Evolutionary conservation across 2,329 filamentous ascomycete genomes (phyloP), one percentile per base, ranked within the genome.

Genomic region (Colletotrichum lentis): DNA sequence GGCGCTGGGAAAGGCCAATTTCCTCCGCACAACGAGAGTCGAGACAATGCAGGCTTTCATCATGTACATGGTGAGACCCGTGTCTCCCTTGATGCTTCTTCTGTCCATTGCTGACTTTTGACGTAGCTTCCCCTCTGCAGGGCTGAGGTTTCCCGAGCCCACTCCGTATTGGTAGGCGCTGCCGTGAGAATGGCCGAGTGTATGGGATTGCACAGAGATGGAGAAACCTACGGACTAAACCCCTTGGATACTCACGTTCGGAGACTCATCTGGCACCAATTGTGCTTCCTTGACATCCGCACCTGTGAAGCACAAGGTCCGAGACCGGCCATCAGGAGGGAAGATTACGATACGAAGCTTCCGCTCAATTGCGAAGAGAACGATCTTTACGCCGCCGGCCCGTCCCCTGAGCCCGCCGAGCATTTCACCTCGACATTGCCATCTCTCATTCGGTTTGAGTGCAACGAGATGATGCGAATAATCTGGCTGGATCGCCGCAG

Each of bases 1-100:
- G 31, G 87, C 90, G 3, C 79, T 94, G 41, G 84, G 85, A 46
- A 88, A 88, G 74, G 90, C 91, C 4, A 90, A 91, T 74, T 91
- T 93, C 66, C 77, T 94, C 43, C 83, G 89, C 43, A 92, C 90
- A 0, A 91, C 87, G 5, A 72, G 88, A 71, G 79, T 92, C n/a
- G 90, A 93, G 76, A 91, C 89, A 0, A 81, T 94, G 73, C 91
- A 94, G 75, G 90, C 90, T 1, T 90, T 93, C 72, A 87, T 93
- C 43, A 90, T 93, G 82, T 94, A 93, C 71, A 81, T 93, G 78
- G 88, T 91, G 77, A 78, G 85, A 80, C 20, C 8, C 18, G n/a
- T 37, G 16, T 37, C 18, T 27, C 12, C 16, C 18, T 44, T 27
- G 59, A 10, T 43, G 44, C 22, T 53, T 11, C 18, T 14, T 11